phyloP scores from a whole-genome alignment of 257 asterid genomes.

The Echites panduratus region DNA sequence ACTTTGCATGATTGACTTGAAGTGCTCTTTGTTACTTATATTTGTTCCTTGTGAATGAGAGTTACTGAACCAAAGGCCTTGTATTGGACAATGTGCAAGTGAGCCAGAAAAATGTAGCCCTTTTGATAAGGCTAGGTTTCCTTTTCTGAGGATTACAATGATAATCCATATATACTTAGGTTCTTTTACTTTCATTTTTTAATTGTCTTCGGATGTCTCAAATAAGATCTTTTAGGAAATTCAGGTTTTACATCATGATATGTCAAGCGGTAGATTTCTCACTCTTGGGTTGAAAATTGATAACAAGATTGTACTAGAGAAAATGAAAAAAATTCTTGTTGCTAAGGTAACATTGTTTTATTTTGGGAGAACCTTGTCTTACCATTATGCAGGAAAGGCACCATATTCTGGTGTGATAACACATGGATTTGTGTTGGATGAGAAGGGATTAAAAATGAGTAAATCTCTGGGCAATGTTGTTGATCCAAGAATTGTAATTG shows the following conservation, averaged over 20 bases:
- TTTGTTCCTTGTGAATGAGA: not conserved
- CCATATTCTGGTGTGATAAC: constrained; percentile 84
- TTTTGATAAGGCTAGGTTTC: not conserved
- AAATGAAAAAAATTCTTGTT: not conserved
- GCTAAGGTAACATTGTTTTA: not conserved
- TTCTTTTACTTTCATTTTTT: not conserved
- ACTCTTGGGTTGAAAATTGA: not conserved
- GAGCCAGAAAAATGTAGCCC: not conserved
- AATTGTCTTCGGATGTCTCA: not conserved
- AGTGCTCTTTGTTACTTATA: not conserved
- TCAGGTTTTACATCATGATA: not conserved
- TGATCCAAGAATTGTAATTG: constrained; percentile 82
- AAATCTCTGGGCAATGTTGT: constrained; percentile 95
- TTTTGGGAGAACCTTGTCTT: constrained; percentile 4
- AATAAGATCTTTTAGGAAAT: not conserved
- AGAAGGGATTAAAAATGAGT: constrained; percentile 96
- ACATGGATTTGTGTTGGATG: constrained; percentile 96
- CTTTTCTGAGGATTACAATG: not conserved
- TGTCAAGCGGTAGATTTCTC: not conserved
- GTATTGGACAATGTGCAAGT: not conserved
- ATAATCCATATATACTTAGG: not conserved
- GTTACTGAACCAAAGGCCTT: not conserved
- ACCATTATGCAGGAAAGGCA: constrained; percentile 67
- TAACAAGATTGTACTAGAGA: not conserved
- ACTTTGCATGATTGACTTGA: not conserved